phyloP scores from a whole-genome alignment of 441 rosid species.

The Aleurites moluccanus region DNA sequence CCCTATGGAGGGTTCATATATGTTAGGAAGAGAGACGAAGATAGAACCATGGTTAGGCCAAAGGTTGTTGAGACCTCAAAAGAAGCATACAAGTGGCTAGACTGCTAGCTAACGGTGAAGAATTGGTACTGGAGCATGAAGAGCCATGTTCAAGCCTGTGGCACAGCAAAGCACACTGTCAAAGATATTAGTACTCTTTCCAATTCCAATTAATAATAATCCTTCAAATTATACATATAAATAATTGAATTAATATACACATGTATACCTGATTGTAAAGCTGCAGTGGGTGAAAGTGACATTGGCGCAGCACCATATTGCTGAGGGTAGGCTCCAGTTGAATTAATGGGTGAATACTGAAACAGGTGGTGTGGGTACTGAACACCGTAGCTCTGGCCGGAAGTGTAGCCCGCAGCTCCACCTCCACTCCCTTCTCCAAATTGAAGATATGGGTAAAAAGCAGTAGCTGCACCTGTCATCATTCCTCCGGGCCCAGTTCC shows the following conservation, averaged over 20 bases:
- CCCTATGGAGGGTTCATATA: constrained; percentile 56
- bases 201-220: not conserved
- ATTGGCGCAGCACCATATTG: constrained; percentile 70
- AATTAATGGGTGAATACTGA: constrained; percentile 62
- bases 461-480: constrained; percentile 49
- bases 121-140: constrained; percentile 52
- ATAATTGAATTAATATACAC: too few relatives aligned
- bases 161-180: constrained; percentile 96
- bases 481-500: constrained; percentile 61
- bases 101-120: constrained; percentile 56
- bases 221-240: not conserved
- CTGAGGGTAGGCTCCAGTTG: constrained; percentile 59
- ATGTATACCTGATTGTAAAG: constrained; percentile 74
- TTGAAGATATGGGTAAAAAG: constrained; percentile 75
- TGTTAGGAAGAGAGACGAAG: constrained; percentile 25
- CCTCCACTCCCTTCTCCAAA: constrained; percentile 75
- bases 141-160: constrained; percentile 80
- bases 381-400: constrained; percentile 54
- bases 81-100: constrained; percentile 25
- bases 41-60: constrained; percentile 89
- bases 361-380: constrained; percentile 76
- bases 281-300: constrained; percentile 75
- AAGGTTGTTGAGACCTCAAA: constrained; percentile 52
- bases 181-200: constrained; percentile 54
- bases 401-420: constrained; percentile 47